Percentiles rank a stretch among this genome's conserved stretches.
These are phyloP conservation scores for Megacollybia marginata DNA, from an alignment of 768 basidiomycete genomes.

Conservation along the genomic window DNA sequence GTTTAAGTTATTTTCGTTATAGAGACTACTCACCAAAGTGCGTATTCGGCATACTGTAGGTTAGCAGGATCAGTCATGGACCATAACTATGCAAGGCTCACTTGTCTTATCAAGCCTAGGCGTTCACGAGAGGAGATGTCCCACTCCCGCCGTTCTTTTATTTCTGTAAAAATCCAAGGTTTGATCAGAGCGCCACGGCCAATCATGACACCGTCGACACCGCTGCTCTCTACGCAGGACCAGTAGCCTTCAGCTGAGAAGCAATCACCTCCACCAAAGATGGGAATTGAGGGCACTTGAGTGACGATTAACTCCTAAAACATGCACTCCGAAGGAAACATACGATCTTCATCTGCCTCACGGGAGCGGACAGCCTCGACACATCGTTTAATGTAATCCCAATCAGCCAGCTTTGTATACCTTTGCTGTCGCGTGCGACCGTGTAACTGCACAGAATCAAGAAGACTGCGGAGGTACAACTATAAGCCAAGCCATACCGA, in stretches of 20 bases:
- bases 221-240: conserved; percentile 64
- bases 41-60: conserved; percentile 75
- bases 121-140: conserved; percentile 84
- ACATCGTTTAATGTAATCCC: conserved; percentile 88
- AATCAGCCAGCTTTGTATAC: conserved; percentile 89
- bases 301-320: neutral
- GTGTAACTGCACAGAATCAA: conserved; percentile 61
- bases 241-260: conserved; percentile 86
- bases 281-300: conserved; percentile 77
- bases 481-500: conserved; percentile 26
- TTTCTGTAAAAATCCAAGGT: conserved; percentile 93
- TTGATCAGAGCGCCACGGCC: conserved; percentile 94
- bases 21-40: conserved; percentile 50
- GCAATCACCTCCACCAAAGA: conserved; percentile 95
- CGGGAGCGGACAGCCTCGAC: conserved; percentile 68
- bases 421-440: conserved; percentile 93
- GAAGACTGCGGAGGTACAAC: neutral
- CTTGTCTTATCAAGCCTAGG: conserved; percentile 70
- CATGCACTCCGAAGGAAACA: conserved; percentile 18
- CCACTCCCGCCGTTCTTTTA: conserved; percentile 90
- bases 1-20: neutral
- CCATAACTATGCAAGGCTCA: conserved; percentile 21
- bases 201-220: conserved; percentile 94
- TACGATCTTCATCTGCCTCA: conserved; percentile 68
- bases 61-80: neutral